Evolutionary conservation across 1,139 yeast genomes (phyloP).

Genomic region (Pneumocystis wakefieldiae): DNA sequence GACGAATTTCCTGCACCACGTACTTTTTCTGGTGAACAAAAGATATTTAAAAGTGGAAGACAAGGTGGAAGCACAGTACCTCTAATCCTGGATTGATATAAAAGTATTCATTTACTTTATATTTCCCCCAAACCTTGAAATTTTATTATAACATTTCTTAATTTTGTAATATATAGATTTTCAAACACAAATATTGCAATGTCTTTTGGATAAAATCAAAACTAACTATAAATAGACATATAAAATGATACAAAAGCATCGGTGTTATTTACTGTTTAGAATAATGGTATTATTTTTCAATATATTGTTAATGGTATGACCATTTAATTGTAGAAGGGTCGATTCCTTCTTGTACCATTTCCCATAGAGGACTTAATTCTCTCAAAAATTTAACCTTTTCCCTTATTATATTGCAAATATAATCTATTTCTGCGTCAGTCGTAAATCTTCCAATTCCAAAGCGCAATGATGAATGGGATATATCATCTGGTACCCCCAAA

Average conservation of each 20-base stretch:
- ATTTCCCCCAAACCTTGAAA: background rate
- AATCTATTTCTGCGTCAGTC: slow-evolving; percentile 89
- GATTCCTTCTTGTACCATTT: slow-evolving; percentile 97
- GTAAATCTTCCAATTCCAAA: slow-evolving; percentile 96
- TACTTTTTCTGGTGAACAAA: slow-evolving; percentile 49
- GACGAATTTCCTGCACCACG: slow-evolving; percentile 73
- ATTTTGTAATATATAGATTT: background rate
- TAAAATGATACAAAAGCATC: background rate
- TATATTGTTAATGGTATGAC: slow-evolving; percentile 66
- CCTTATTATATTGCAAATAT: slow-evolving; percentile 72
- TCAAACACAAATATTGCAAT: background rate
- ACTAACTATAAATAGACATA: background rate
- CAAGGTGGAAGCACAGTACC: slow-evolving; percentile 71
- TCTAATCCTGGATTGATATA: slow-evolving; percentile 40
- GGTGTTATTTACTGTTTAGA: background rate
- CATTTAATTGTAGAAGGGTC: slow-evolving; percentile 88
- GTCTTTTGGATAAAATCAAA: background rate
- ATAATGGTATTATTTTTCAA: background rate
- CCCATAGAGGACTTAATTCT: slow-evolving; percentile 93
- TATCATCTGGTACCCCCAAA: slow-evolving; percentile 84
- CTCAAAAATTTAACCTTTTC: slow-evolving; percentile 85
- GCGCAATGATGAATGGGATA: slow-evolving; percentile 88
- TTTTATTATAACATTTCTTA: background rate
- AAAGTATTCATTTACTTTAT: slow-evolving; percentile 9
- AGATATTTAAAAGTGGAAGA: slow-evolving; percentile 87